Evolutionary conservation across 2,329 filamentous ascomycete species (phyloP), one percentile per base, ranked within the genome.

Genomic region (Sporothrix protearum): DNA sequence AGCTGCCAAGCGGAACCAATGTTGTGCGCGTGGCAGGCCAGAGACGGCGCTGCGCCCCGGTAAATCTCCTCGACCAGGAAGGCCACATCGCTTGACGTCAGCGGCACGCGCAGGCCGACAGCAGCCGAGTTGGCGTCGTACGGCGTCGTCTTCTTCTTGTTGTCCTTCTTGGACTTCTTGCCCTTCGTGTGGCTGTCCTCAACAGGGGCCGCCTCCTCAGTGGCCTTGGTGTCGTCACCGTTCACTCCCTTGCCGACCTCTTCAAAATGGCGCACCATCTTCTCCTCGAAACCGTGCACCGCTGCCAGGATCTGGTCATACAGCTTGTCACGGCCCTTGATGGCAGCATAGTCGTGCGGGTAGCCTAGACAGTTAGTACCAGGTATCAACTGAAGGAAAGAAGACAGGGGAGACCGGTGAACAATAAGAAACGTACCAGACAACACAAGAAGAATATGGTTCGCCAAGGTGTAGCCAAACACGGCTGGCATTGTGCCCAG

Each of bases 401-500:
- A 49, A 19, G 57, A n/a, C 25, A 25, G 19, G 12, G 53, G 53
- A 25, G 19, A 33, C 49, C 1, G 39, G 8, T 2, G 30, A 1
- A 16, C 9, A 9, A 28, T 2, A 16, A 0, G 16, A 8, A 12
- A 49, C 77, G 47, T 77, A 83, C 83, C 83, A 6, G 86, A 84
- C 63, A 98, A 87, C 72, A 89, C 88, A 71, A 97, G 86, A 75
- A 99, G 95, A 73, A 98, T 89, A 78, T 98, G 93, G 80, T 98
- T 99, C 3, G 96, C 96, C 9, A 92, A 88, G 0, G 91, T 92
- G 71, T 97, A 92, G 9, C 96, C 96, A 79, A 99, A 99, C 0
- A 98, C 91, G 2, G 96, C 95, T 0, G 96, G 96, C 94, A 99
- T 97, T 0, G 96, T 99, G 0, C 96, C 96, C 2, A 99, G 83